Percentiles rank a stretch among this genome's conserved stretches.
These are phyloP conservation scores for Rhypophila decipiens DNA, from an alignment of 495 filamentous ascomycete species.

Conservation along the genomic window DNA sequence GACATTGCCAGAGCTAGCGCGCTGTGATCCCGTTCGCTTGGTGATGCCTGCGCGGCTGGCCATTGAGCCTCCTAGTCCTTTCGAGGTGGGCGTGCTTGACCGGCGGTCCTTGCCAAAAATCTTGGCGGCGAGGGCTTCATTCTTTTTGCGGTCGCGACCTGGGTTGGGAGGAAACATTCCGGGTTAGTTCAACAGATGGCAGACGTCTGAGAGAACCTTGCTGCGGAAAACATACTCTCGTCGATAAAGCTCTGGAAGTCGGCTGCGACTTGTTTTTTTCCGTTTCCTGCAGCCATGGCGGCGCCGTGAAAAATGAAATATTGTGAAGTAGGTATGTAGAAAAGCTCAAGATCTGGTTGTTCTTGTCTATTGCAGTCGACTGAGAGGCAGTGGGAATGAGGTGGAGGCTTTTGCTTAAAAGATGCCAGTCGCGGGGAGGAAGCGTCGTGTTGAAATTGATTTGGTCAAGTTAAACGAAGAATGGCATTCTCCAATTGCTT, in stretches of 20 bases:
- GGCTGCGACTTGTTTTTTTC: conserved; percentile 39
- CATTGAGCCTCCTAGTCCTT: conserved; percentile 49
- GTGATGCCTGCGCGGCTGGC: conserved; percentile 70
- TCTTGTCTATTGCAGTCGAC: too few species aligned
- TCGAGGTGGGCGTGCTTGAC: conserved; percentile 48
- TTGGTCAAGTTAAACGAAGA: too few species aligned
- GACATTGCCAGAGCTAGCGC: conserved; percentile 36
- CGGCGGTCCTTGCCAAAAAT: conserved; percentile 63
- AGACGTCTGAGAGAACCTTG: neutral
- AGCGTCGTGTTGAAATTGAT: too few species aligned
- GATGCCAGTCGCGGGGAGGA: too few species aligned
- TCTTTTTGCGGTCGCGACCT: conserved; percentile 65
- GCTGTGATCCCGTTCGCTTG: conserved; percentile 49
- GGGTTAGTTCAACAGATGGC: conserved; percentile 4
- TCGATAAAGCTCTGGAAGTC: conserved; percentile 64
- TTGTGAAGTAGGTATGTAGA: too few species aligned
- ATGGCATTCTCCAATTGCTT: too few species aligned
- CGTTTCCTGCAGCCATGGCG: conserved; percentile 23
- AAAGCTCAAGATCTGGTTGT: too few species aligned
- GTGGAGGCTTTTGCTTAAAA: too few species aligned
- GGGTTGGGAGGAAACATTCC: conserved; percentile 13
- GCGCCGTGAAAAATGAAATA: too few species aligned
- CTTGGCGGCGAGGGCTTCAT: conserved; percentile 63
- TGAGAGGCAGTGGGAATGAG: too few species aligned
- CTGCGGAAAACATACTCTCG: conserved; percentile 38